Evolutionary conservation across 1,284 basidiomycete genomes (phyloP), one percentile per base, ranked within the genome.

Genomic region (Cutaneotrichosporon sp.): DNA sequence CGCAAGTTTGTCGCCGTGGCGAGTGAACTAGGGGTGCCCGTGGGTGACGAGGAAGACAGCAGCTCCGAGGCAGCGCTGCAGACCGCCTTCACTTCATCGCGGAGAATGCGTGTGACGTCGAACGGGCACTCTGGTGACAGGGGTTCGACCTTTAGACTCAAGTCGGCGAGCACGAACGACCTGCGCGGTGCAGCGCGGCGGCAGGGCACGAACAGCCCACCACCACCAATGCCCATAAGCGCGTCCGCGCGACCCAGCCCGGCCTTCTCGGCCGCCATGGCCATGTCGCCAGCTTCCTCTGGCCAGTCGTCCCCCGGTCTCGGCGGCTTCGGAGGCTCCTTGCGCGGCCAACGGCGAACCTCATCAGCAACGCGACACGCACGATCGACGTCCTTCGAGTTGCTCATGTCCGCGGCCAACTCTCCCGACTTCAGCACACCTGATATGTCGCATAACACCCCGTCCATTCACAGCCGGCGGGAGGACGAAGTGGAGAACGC

Each of bases 141-240:
- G 6, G n/a, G 34, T 5, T 22, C 53, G 34, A 51, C 32, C 7
- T 56, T 34, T 47, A 59, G 69, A 32, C 61, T 69, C 16, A 68
- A 72, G 60, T 84, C 84, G 26, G 85, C 84, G 67, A 87, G 86
- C 67, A 78, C 86, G 63, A 81, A 83, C 11, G 86, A 88, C 73
- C 78, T 88, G 42, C 82, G 84, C 61, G 79, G 72, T 40, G 79
- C 78, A 21, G 70, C 69, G 66, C 76, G 73, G 65, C 65, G 71
- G 49, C 64, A 72, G 14, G 72, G 76, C 0, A 66, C 30, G 4
- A 31, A 75, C 10, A 72, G 76, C 61, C 81, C 81, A 4, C 72
- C 75, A 7, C 73, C 76, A 13, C 72, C 76, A 21, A 51, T 64
- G 58, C 63, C 63, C 34, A 30, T 14, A 18, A 59, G 21, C 47